Conservation (phyloP, 192 early-diverging fungal species). For the Mycoemilia scoparia region DNA sequence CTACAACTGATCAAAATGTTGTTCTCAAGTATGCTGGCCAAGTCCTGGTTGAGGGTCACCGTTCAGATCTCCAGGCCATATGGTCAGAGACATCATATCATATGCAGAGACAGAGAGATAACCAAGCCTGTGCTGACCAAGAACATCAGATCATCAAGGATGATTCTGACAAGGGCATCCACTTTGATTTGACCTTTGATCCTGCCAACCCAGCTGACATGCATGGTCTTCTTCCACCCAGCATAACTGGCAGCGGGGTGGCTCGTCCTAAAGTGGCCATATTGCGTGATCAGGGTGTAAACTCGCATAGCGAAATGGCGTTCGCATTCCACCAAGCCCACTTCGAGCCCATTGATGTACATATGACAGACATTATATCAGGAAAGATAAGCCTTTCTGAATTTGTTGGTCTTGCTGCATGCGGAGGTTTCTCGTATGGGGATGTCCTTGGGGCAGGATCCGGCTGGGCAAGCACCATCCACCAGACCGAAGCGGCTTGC, state of each 20-base stretch:
- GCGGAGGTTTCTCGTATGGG: slow-evolving; percentile 97
- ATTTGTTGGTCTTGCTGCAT: slow-evolving; percentile 80
- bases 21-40: slow-evolving; percentile 34
- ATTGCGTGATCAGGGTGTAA: slow-evolving; percentile 95
- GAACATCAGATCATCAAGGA: slow-evolving; percentile 63
- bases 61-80: slow-evolving; percentile 52
- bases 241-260: background rate
- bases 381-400: slow-evolving; percentile 37
- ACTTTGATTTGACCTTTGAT: slow-evolving; percentile 62
- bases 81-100: slow-evolving; percentile 87
- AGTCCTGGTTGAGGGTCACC: slow-evolving; percentile 27
- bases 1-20: slow-evolving; percentile 17
- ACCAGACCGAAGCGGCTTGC: slow-evolving; percentile 52
- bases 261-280: slow-evolving; percentile 75
- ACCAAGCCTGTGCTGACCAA: slow-evolving; percentile 64
- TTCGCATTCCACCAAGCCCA: slow-evolving; percentile 87
- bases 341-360: slow-evolving; percentile 87
- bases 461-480: slow-evolving; percentile 89
- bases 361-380: slow-evolving; percentile 88
- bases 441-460: slow-evolving; percentile 97
- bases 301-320: slow-evolving; percentile 88
- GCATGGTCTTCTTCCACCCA: slow-evolving; percentile 20
- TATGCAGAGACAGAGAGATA: slow-evolving; percentile 81
- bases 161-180: slow-evolving; percentile 59
- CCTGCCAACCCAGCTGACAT: slow-evolving; percentile 11